A percentile compares a stretch with the other conserved stretches of the same genome.
phyloP scores from a whole-genome alignment of 345 rosid genomes.

The Heritiera fomes region DNA sequence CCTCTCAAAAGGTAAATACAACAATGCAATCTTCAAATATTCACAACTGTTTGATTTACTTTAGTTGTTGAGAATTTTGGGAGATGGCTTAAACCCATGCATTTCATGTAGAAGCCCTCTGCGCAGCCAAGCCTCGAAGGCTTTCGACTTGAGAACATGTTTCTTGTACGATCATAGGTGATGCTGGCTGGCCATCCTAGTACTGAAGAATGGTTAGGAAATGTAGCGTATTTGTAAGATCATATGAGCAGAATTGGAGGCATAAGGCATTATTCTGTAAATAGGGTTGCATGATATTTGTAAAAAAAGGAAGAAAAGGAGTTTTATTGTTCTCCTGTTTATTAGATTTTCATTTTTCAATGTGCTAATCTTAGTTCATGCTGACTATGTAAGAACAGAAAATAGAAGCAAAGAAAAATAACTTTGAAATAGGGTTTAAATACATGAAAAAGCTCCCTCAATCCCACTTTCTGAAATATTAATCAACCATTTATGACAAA shows the following conservation, averaged over 20 bases:
- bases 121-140: neutral
- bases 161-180: constrained; percentile 2
- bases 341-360: neutral
- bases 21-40: neutral
- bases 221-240: constrained; percentile 5
- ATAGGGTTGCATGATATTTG: constrained; percentile 17
- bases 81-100: neutral
- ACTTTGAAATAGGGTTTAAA: too few species aligned
- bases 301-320: neutral
- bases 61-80: constrained; percentile 16
- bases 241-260: constrained; percentile 6
- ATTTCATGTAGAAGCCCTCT: neutral
- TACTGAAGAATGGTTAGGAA: constrained; percentile 4
- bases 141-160: neutral
- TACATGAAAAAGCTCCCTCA: too few species aligned
- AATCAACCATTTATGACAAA: too few species aligned
- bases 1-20: constrained; percentile 8
- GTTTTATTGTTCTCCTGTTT: neutral
- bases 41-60: neutral
- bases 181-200: constrained; percentile 10
- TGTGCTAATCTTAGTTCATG: too few species aligned
- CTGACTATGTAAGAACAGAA: too few species aligned
- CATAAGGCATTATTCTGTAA: constrained; percentile 19
- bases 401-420: too few species aligned
- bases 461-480: too few species aligned